Evolutionary conservation across 1,139 yeast genomes (phyloP), one percentile per base, ranked within the genome.

Genomic region (Citeromyces hawaiiensis): DNA sequence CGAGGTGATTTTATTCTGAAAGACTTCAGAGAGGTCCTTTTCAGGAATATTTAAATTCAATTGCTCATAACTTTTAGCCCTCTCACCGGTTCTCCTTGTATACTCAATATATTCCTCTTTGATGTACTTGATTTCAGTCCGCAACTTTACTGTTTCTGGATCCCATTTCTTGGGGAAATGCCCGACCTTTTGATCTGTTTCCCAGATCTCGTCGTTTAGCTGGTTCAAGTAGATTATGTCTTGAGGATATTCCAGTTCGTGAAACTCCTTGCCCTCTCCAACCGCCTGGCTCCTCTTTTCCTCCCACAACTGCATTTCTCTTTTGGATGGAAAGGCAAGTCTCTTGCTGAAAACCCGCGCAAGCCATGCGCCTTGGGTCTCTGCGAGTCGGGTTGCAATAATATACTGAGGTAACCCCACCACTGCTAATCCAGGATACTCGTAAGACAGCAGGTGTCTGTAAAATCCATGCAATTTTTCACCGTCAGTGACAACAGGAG

Each of bases 361-460:
- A 30, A 76, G 56, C 49, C 71, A 64, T 4, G 72, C 64, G 2
- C 72, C 79, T 49, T 76, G 83, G 10, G 72, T 55, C 49, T 79
- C 85, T 2, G 79, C 65, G 2, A 69, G 52, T 38, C 79, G 70
- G 46, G 77, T 71, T 1, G 85, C 82, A 14, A 77, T 61, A n/a
- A 75, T 68, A 44, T 64, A 63, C 44, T 70, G 61, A 11, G 76
- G 70, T 41, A 72, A 56, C 2, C 76, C 71, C 21, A 72, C 60
- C 36, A 76, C 60, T 2, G 72, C 76, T 42, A 79, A 50, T 2
- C 78, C 66, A 3, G 83, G 80, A 48, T 73, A 79, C 36, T 66
- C 61, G 35, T 62, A 63, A 48, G 69, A 69, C 37, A 76, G 54
- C 2, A 71, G 53, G 38, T 76, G 83, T 44, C 65, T 60, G 61